These are phyloP conservation scores for Ganoderma boninense DNA, from an alignment of 1,284 basidiomycete genomes.

Conservation along the genomic window DNA sequence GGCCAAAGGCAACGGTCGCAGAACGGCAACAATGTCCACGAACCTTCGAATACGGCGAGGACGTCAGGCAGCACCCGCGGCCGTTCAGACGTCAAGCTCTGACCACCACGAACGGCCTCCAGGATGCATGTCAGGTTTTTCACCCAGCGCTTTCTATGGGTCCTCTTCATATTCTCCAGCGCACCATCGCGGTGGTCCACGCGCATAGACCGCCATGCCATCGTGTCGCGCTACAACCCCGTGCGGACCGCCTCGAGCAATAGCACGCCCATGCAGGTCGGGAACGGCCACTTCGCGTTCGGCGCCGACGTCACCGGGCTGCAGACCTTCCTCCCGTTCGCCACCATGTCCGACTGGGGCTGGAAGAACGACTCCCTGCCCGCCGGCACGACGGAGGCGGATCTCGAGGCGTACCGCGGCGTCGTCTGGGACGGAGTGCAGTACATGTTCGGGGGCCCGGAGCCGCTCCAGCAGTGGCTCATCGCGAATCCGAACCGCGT, in stretches of 20 bases:
- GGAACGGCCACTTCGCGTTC: slow-evolving; percentile 71
- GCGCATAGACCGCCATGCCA: slow-evolving; percentile 40
- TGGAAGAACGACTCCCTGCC: slow-evolving; percentile 71
- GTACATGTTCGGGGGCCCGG: slow-evolving; percentile 61
- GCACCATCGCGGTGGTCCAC: not conserved
- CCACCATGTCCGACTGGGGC: slow-evolving; percentile 66
- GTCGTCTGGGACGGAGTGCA: slow-evolving; percentile 59
- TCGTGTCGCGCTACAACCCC: slow-evolving; percentile 64
- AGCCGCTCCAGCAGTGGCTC: slow-evolving; percentile 62
- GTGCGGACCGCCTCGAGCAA: slow-evolving; percentile 55
- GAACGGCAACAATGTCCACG: not conserved
- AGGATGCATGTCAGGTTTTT: not conserved
- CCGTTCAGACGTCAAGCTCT: not conserved
- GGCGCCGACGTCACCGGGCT: slow-evolving; percentile 65
- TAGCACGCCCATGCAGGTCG: slow-evolving; percentile 65
- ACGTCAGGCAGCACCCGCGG: not conserved
- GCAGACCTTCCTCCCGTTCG: slow-evolving; percentile 64
- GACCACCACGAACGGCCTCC: slow-evolving; percentile 4
- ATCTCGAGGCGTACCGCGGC: slow-evolving; percentile 58
- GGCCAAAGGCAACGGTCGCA: not conserved
- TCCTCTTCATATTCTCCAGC: not conserved
- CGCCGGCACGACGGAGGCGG: slow-evolving; percentile 48
- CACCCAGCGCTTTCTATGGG: not conserved
- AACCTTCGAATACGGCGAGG: not conserved
- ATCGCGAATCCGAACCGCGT: slow-evolving; percentile 66